These are phyloP conservation scores for Nicotiana knightiana DNA, from an alignment of 257 asterid genomes.

Conservation along the genomic window DNA sequence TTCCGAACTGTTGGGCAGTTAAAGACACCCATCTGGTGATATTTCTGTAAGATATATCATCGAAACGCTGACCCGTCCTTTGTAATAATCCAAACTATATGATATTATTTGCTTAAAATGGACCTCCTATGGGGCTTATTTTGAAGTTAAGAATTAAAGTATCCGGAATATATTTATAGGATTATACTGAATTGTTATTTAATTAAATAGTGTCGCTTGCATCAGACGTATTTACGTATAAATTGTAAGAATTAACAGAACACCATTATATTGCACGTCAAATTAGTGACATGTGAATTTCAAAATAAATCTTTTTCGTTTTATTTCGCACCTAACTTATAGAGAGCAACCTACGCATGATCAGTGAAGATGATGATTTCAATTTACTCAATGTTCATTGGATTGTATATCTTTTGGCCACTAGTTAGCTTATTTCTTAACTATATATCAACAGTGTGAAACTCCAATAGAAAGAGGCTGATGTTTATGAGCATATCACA, in stretches of 20 bases:
- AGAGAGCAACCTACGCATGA: background rate
- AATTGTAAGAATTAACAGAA: too few relatives aligned
- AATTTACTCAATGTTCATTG: background rate
- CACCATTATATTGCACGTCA: too few relatives aligned
- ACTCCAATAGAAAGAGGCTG: background rate
- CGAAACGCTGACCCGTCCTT: background rate
- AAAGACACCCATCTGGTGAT: too few relatives aligned
- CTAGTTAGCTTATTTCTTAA: background rate
- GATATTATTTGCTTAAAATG: too few relatives aligned
- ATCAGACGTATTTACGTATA: background rate
- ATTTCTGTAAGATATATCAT: background rate
- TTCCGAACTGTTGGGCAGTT: background rate
- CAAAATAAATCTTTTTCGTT: too few relatives aligned
- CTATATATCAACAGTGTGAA: background rate
- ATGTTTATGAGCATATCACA: background rate
- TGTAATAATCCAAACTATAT: too few relatives aligned
- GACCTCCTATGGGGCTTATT: too few relatives aligned
- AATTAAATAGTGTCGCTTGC: too few relatives aligned
- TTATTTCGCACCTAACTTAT: background rate
- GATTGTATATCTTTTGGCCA: background rate
- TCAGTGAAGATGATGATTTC: background rate
- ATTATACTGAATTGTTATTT: too few relatives aligned
- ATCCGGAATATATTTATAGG: too few relatives aligned
- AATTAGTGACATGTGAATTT: too few relatives aligned
- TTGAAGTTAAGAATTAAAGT: too few relatives aligned